Conservation (phyloP, 441 rosid genomes). For the Erysimum cheiri region DNA sequence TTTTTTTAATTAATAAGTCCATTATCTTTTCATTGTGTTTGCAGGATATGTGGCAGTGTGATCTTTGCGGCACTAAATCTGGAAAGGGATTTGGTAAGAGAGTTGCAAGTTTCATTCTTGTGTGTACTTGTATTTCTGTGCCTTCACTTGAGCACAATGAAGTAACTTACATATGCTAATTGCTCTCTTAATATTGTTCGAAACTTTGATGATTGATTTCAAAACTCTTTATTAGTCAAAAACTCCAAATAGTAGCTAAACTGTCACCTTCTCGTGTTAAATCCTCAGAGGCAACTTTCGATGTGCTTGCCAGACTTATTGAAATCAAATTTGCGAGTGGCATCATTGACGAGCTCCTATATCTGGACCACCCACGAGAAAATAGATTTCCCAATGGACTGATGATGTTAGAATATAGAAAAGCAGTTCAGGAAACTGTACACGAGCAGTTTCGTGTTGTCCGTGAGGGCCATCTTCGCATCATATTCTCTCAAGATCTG, state of each 20-base stretch:
- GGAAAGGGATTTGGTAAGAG: constrained; percentile 98
- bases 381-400: constrained; percentile 74
- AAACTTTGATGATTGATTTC: neutral
- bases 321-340: constrained; percentile 99
- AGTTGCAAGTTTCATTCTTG: constrained; percentile 8
- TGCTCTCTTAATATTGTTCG: neutral
- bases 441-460: constrained; percentile 97
- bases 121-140: constrained; percentile 1
- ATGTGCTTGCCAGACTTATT: constrained; percentile 90
- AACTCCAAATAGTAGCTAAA: constrained; percentile 11
- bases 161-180: constrained; percentile 8
- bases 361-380: constrained; percentile 89
- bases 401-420: constrained; percentile 88
- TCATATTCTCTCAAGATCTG: constrained; percentile 83
- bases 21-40: constrained; percentile 29
- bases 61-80: constrained; percentile 85
- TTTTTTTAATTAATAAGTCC: neutral
- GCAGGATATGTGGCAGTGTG: constrained; percentile 98
- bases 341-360: constrained; percentile 89
- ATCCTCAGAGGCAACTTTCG: constrained; percentile 86
- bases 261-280: constrained; percentile 18
- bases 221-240: neutral
- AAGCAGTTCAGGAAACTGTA: constrained; percentile 93
- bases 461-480: constrained; percentile 95
- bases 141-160: constrained; percentile 21